These are phyloP conservation scores for Pyrrhoderma noxium DNA, from an alignment of 1,284 basidiomycete species.

Conservation along the genomic window DNA sequence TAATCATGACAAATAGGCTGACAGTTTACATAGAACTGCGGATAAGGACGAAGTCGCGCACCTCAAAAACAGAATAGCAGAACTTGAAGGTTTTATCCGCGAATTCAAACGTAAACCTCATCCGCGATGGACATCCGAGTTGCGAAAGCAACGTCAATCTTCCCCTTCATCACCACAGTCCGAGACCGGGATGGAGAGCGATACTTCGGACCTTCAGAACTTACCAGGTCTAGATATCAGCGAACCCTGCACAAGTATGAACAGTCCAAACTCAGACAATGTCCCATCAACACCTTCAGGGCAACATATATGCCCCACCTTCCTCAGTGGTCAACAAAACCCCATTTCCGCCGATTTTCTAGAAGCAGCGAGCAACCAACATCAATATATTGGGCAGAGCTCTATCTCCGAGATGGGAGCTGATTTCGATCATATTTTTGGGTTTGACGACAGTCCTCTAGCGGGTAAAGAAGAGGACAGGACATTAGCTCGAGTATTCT, in stretches of 20 bases:
- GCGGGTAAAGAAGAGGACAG: background rate
- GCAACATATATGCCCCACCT: background rate
- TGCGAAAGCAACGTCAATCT: background rate
- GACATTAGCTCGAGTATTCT: background rate
- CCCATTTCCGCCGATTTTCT: background rate
- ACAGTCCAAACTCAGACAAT: constrained; percentile 5
- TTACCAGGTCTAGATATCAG: background rate
- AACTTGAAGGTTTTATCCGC: constrained; percentile 37
- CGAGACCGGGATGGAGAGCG: constrained; percentile 4
- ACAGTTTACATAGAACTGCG: constrained; percentile 2
- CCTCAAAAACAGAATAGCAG: constrained; percentile 33
- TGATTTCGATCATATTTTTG: constrained; percentile 8
- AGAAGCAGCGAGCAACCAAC: too few species aligned
- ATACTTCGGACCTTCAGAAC: constrained; percentile 2
- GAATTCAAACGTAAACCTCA: constrained; percentile 26
- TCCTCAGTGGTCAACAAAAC: constrained; percentile 1
- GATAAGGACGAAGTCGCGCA: constrained; percentile 28
- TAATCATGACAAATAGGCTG: too few species aligned
- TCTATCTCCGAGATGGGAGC: background rate
- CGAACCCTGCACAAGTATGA: background rate
- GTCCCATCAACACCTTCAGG: constrained; percentile 6
- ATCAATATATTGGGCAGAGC: background rate
- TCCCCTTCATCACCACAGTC: constrained; percentile 2
- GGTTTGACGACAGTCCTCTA: constrained; percentile 1
- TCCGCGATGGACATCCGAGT: constrained; percentile 15